phyloP scores from a whole-genome alignment of 139 green algal genomes.

The Volvox africanus region DNA sequence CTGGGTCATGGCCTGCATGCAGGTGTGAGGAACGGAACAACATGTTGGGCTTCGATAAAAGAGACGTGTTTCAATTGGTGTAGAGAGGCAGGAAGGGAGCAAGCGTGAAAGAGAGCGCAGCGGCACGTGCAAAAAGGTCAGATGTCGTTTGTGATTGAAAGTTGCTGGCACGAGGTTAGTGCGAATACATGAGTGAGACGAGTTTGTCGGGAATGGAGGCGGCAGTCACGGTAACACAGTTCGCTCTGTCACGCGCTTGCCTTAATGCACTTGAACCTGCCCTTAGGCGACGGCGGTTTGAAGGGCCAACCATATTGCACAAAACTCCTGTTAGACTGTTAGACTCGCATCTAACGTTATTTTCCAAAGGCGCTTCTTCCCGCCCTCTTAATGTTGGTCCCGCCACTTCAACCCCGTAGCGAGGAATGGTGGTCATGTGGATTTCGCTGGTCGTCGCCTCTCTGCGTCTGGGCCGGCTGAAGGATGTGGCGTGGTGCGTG shows the following conservation, averaged over 20 bases:
- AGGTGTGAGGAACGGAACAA: neutral
- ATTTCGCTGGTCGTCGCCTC: neutral
- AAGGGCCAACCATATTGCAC: too few species aligned
- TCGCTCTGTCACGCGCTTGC: too few species aligned
- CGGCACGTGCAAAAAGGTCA: too few species aligned
- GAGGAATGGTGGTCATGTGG: slow-evolving; percentile 36
- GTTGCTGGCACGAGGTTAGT: neutral
- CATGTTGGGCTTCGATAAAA: neutral
- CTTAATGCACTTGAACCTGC: too few species aligned
- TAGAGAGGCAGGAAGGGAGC: neutral
- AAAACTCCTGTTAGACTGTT: too few species aligned
- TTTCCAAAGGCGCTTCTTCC: neutral
- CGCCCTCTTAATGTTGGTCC: neutral
- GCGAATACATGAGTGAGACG: neutral
- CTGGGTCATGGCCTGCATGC: neutral
- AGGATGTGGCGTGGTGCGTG: neutral
- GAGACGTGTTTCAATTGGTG: neutral
- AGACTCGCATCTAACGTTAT: neutral
- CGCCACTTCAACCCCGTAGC: neutral
- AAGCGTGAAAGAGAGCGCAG: neutral
- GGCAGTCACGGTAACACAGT: too few species aligned
- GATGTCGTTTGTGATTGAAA: neutral
- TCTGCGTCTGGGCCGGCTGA: neutral
- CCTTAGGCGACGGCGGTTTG: too few species aligned
- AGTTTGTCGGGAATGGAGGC: neutral